Base-by-base conservation (phyloP, 2,329 filamentous ascomycete genomes). In the Diaporthe citrichinensis region DNA sequence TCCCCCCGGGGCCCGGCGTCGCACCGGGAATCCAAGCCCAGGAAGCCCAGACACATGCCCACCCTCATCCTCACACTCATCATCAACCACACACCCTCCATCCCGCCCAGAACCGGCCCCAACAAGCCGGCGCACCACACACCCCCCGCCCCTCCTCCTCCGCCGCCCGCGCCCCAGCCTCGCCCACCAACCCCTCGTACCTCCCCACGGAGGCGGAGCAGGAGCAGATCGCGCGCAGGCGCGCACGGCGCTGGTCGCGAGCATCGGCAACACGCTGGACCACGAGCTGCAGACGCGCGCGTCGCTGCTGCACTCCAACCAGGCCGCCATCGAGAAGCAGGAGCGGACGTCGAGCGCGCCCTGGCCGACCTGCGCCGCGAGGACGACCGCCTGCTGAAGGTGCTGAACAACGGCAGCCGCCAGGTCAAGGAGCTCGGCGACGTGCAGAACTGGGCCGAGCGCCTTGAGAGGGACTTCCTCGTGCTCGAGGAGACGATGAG, bases 181-280 rank as follows among this genome's bases (percentile, higher is more conserved):
- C 72, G 57, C 67, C 74, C 31, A 74, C 58, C 61, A 76, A 83
- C 17, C 82, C 84, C 61, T 81, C 83, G 5, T 84, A 83, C 67
- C 84, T 87, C 15, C 86, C 86, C 2, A 84, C 86, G 3, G 80
- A 84, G 62, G 82, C 85, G 71, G 84, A 87, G 69, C 84, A 87
- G 80, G 85, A 84, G 9, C 86, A 88, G 80, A 86, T 92, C 28
- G 83, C 87, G 83, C 87, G 67, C 88, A 92, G 80, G 91, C 91
- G 53, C 90, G 91, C 77, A 83, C 86, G 41, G 90, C 90, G 12
- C 86, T 93, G 71, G 86, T 92, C 46, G 91, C 91, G 31, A 90
- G 89, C 62, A 88, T 95, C 71, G 92, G 92, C 80, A 92, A 93
- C 82, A 90, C 92, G 79, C 88, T 95, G 78, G 93, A 95, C 85